These are phyloP conservation scores for Malus hybrid DNA, from an alignment of 331 rosid genomes.

Conservation along the genomic window DNA sequence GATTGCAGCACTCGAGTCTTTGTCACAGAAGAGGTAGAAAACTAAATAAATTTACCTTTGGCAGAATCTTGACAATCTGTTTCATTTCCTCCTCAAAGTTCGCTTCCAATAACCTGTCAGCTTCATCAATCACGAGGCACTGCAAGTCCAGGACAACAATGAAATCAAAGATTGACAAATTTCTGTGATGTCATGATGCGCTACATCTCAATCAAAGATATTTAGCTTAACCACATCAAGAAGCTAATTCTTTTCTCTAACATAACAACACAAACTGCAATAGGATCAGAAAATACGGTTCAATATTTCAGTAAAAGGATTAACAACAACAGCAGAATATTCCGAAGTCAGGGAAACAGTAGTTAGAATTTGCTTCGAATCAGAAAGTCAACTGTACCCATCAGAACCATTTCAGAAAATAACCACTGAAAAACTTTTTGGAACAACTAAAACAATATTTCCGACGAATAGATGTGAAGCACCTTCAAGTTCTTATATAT, in stretches of 20 bases:
- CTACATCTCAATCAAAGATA: neutral
- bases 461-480: neutral
- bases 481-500: slow-evolving; percentile 67
- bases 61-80: slow-evolving; percentile 71
- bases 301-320: neutral
- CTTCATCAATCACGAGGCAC: slow-evolving; percentile 96
- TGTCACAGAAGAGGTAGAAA: neutral
- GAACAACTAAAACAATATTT: neutral
- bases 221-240: neutral
- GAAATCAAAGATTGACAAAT: neutral
- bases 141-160: slow-evolving; percentile 25
- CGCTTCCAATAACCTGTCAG: slow-evolving; percentile 86
- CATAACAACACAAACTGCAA: neutral
- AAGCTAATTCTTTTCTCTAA: neutral
- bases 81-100: slow-evolving; percentile 97
- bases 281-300: neutral
- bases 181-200: neutral
- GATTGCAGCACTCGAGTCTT: neutral
- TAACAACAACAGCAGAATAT: neutral
- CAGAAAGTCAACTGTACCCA: neutral
- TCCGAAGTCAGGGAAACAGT: neutral
- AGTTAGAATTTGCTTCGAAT: neutral
- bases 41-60: slow-evolving; percentile 47
- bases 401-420: neutral
- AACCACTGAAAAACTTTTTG: neutral